Percentiles rank a stretch among this genome's conserved stretches.
Conservation (phyloP, 176 grass and related monocot genomes). For the Juncus effusus region DNA sequence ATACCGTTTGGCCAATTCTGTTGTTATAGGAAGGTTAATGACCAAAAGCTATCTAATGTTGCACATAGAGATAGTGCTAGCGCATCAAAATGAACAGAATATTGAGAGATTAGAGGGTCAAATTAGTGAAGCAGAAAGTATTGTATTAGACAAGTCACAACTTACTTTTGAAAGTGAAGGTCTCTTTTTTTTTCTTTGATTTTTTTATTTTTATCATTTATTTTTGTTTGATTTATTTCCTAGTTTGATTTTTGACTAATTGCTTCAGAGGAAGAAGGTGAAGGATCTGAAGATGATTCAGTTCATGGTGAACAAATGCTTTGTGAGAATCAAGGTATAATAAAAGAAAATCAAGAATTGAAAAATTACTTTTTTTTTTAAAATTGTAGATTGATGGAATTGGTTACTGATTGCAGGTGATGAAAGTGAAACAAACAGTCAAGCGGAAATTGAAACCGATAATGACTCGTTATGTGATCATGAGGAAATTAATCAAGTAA, state of each 20-base stretch:
- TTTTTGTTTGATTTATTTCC: no score
- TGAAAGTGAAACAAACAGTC: constrained; percentile 14
- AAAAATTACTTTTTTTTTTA: neutral
- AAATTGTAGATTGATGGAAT: constrained; percentile 9
- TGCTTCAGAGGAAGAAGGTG: neutral
- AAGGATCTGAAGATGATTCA: constrained; percentile 9
- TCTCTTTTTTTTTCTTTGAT: no score
- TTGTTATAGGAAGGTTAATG: constrained; percentile 5
- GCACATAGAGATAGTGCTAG: no score
- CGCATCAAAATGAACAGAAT: no score
- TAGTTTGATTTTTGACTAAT: no score
- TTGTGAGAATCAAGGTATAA: neutral
- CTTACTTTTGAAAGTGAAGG: no score
- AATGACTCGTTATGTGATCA: neutral
- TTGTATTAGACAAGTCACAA: no score
- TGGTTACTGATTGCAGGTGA: constrained; percentile 6
- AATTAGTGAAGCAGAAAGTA: no score
- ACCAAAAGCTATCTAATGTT: no score
- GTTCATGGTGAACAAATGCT: constrained; percentile 7
- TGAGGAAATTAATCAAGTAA: neutral
- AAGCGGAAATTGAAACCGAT: neutral
- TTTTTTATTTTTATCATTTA: no score
- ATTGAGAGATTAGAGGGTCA: no score
- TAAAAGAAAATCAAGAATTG: constrained; percentile 20
- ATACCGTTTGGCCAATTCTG: constrained; percentile 62